Conservation (phyloP, 768 basidiomycete genomes). For the Bullera alba region DNA sequence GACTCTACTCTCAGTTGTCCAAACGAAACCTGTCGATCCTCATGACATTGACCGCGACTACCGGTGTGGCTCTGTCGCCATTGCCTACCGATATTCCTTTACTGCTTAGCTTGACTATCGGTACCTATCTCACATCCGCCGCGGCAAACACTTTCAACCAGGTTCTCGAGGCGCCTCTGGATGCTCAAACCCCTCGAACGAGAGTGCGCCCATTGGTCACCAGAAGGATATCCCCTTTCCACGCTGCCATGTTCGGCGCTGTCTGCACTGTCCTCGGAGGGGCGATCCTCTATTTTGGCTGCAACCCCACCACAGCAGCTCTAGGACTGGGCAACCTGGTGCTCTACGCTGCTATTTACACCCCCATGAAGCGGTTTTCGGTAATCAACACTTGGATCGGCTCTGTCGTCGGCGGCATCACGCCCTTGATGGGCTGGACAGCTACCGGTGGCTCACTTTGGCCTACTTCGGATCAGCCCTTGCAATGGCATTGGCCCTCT, state of each 20-base stretch:
- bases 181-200: constrained; percentile 93
- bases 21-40: constrained; percentile 77
- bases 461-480: constrained; percentile 58
- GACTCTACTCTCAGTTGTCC: constrained; percentile 70
- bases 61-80: constrained; percentile 87
- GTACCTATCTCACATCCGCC: constrained; percentile 83
- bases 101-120: constrained; percentile 75
- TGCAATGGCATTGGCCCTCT: constrained; percentile 55
- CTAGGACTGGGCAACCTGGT: constrained; percentile 77
- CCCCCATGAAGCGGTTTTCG: constrained; percentile 77
- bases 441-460: constrained; percentile 77
- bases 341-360: constrained; percentile 87
- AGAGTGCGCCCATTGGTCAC: constrained; percentile 79
- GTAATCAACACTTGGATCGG: constrained; percentile 91
- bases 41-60: constrained; percentile 81
- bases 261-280: constrained; percentile 73
- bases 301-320: constrained; percentile 75
- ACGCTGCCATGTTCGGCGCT: constrained; percentile 72
- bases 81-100: constrained; percentile 74
- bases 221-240: constrained; percentile 71
- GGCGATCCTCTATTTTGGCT: constrained; percentile 67
- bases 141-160: constrained; percentile 94
- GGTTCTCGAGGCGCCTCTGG: constrained; percentile 86
- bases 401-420: constrained; percentile 81
- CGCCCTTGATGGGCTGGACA: constrained; percentile 97